phyloP scores from a whole-genome alignment of 805 yeast species.

The Lachancea fermentati region DNA sequence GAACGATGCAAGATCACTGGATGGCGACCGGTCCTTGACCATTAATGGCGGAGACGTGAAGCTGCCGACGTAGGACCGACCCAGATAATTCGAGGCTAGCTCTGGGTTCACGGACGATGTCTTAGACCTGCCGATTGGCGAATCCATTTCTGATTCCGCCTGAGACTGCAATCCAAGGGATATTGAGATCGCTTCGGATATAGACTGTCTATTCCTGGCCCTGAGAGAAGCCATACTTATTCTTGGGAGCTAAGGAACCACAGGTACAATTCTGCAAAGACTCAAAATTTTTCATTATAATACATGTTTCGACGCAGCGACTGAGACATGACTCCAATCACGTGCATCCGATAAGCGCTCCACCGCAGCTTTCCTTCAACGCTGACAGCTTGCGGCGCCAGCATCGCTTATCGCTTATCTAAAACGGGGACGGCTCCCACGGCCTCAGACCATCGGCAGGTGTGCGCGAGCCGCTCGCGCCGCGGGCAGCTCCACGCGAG shows the following conservation, averaged over 20 bases:
- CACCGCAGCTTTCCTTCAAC: too few species aligned
- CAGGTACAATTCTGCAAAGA: too few species aligned
- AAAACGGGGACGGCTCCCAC: too few species aligned
- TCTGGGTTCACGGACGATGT: neutral
- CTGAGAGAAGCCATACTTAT: conserved; percentile 2
- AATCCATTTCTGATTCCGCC: neutral
- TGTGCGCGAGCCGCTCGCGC: too few species aligned
- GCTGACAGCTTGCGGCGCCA: too few species aligned
- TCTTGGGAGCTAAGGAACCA: too few species aligned
- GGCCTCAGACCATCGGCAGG: too few species aligned
- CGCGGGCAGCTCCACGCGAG: too few species aligned
- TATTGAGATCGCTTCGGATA: conserved; percentile 29
- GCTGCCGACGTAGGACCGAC: conserved; percentile 29
- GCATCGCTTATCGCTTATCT: too few species aligned
- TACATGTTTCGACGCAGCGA: neutral
- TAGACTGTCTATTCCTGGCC: conserved; percentile 13
- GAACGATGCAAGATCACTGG: conserved; percentile 1
- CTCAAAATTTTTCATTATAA: neutral
- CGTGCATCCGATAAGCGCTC: neutral
- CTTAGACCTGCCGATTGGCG: conserved; percentile 2
- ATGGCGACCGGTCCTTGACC: conserved; percentile 1
- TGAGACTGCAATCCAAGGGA: conserved; percentile 28
- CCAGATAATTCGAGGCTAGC: conserved; percentile 15
- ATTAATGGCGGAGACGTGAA: conserved; percentile 18
- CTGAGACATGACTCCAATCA: neutral